These are phyloP conservation scores for Termitomyces sp. DNA, from an alignment of 768 basidiomycete genomes.

Conservation along the genomic window DNA sequence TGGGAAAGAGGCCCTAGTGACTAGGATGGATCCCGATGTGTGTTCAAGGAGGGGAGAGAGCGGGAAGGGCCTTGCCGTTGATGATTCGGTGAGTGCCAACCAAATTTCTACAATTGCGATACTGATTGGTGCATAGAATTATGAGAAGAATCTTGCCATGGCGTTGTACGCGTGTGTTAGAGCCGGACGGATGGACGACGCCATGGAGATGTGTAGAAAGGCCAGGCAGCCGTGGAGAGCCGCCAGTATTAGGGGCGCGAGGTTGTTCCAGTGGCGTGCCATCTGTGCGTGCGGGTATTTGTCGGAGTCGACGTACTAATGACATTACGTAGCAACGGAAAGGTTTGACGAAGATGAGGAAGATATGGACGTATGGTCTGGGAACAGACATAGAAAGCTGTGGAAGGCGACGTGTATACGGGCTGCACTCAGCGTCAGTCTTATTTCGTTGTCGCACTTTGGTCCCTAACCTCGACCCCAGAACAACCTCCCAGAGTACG, in stretches of 20 bases:
- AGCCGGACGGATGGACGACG: constrained; percentile 81
- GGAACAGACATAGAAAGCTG: constrained; percentile 70
- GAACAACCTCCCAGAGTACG: constrained; percentile 59
- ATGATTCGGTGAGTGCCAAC: constrained; percentile 66
- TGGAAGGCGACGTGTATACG: constrained; percentile 89
- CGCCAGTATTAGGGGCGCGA: constrained; percentile 80
- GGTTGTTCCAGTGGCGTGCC: constrained; percentile 70
- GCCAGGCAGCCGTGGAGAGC: constrained; percentile 92
- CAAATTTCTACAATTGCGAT: background rate
- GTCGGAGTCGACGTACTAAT: background rate
- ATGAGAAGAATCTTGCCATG: constrained; percentile 74
- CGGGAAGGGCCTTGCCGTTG: constrained; percentile 59
- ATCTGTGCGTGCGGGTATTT: constrained; percentile 44
- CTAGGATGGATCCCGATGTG: constrained; percentile 80
- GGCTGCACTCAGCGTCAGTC: constrained; percentile 69
- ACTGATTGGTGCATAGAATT: constrained; percentile 43
- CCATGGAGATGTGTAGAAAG: constrained; percentile 73
- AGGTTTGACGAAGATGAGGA: constrained; percentile 32
- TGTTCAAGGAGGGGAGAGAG: constrained; percentile 54
- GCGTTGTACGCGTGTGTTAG: constrained; percentile 79
- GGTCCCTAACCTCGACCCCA: background rate
- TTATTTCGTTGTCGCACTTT: background rate
- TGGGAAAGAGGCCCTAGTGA: constrained; percentile 47
- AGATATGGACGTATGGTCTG: constrained; percentile 52
- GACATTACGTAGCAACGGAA: constrained; percentile 24